A percentile compares a stretch with the other conserved stretches of the same genome.
Evolutionary conservation across 768 basidiomycete species (phyloP).

Genomic region (Lactarius trivialis): DNA sequence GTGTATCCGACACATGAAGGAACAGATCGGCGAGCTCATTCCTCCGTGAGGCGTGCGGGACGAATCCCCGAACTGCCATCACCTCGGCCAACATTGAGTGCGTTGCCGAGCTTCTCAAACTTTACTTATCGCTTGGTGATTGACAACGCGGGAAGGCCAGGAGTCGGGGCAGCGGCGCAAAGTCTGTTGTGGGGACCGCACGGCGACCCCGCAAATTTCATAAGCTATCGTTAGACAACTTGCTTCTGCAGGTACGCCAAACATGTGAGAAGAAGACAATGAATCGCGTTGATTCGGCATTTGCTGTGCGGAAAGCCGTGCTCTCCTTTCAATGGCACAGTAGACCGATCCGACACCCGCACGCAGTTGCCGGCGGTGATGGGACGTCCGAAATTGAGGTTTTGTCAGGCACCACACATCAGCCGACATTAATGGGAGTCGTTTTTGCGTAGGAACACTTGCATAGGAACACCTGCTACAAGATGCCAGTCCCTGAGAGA

Average conservation of each 20-base stretch:
- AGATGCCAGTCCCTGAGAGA: neutral
- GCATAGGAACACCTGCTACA: neutral
- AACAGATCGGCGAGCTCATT: neutral
- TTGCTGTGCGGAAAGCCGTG: neutral
- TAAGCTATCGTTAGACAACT: neutral
- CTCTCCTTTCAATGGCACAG: neutral
- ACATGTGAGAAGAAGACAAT: neutral
- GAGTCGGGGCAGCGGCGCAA: slow-evolving; percentile 2
- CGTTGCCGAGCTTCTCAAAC: slow-evolving; percentile 2
- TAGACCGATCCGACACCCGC: neutral
- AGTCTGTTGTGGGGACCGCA: neutral
- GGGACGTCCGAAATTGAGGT: neutral
- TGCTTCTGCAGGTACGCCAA: neutral
- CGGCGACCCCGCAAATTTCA: neutral
- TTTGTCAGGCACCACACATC: neutral
- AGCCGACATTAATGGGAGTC: neutral
- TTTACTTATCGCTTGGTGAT: neutral
- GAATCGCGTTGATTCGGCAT: neutral
- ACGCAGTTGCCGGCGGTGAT: neutral
- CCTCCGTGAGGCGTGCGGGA: neutral
- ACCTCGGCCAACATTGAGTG: neutral
- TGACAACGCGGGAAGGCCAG: neutral
- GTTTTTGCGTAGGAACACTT: neutral
- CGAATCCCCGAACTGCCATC: neutral
- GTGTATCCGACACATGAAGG: neutral